Conservation (phyloP, 768 basidiomycete species). For the Suillus brevipes region DNA sequence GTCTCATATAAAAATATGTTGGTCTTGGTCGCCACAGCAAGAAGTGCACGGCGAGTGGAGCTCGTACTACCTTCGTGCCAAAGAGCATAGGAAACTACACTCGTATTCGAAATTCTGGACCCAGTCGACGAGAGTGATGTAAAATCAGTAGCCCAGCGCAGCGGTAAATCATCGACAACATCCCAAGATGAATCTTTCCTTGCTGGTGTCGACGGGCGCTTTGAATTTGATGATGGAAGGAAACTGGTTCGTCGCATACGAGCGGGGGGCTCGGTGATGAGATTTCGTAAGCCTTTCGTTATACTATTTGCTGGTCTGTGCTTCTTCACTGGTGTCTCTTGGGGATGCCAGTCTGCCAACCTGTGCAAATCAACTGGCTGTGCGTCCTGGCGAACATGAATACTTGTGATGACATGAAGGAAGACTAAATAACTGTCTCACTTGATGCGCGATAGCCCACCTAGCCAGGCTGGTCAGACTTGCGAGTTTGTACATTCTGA, state of each 20-base stretch:
- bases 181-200: conserved; percentile 66
- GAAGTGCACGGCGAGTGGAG: conserved; percentile 48
- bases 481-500: conserved; percentile 83
- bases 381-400: conserved; percentile 42
- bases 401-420: conserved; percentile 11
- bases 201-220: conserved; percentile 27
- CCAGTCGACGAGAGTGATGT: conserved; percentile 72
- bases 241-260: conserved; percentile 30
- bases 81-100: conserved; percentile 66
- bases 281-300: conserved; percentile 61
- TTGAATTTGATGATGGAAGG: conserved; percentile 30
- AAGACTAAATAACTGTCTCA: conserved; percentile 26
- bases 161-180: conserved; percentile 66
- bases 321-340: conserved; percentile 45
- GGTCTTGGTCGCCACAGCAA: conserved; percentile 75
- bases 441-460: conserved; percentile 72
- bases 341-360: conserved; percentile 50
- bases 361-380: conserved; percentile 61
- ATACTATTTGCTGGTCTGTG: conserved; percentile 59
- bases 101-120: conserved; percentile 58
- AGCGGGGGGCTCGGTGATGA: conserved; percentile 46
- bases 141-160: conserved; percentile 87
- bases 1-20: conserved; percentile 79
- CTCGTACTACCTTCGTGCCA: conserved; percentile 58
- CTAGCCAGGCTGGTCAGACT: conserved; percentile 74